Conservation (phyloP, 495 filamentous ascomycete species). For the Talaromyces nanjingensis region DNA sequence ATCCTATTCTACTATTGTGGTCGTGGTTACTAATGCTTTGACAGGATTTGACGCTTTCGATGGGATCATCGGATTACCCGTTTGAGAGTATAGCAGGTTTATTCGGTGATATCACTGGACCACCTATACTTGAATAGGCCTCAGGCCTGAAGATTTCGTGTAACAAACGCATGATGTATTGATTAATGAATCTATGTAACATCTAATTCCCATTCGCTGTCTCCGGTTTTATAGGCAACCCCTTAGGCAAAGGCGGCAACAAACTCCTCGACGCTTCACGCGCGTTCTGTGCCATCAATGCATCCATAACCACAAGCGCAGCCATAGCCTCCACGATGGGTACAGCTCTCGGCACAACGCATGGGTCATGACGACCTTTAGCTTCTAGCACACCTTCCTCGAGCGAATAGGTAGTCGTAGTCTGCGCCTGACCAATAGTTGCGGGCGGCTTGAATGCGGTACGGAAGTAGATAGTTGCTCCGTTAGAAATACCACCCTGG, state of each 20-base stretch:
- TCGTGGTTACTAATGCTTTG: neutral
- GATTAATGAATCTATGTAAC: neutral
- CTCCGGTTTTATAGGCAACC: slow-evolving; percentile 27
- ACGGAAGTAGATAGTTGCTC: slow-evolving; percentile 89
- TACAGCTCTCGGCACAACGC: slow-evolving; percentile 87
- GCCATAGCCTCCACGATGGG: slow-evolving; percentile 98
- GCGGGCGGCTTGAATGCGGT: slow-evolving; percentile 94
- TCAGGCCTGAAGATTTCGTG: neutral
- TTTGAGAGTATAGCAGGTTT: slow-evolving; percentile 33
- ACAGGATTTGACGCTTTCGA: slow-evolving; percentile 25
- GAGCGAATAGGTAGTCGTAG: slow-evolving; percentile 72
- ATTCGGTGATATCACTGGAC: slow-evolving; percentile 23
- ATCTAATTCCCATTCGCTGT: neutral
- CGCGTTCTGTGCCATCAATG: slow-evolving; percentile 79
- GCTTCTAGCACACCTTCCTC: slow-evolving; percentile 75
- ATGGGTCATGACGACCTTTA: slow-evolving; percentile 94
- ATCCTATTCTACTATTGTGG: neutral
- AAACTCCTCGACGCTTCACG: slow-evolving; percentile 42
- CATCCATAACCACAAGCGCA: slow-evolving; percentile 83
- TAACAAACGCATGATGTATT: neutral
- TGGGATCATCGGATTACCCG: slow-evolving; percentile 22
- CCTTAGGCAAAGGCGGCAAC: slow-evolving; percentile 33
- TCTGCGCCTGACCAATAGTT: slow-evolving; percentile 89
- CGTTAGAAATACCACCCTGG: slow-evolving; percentile 95
- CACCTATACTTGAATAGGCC: neutral